Conservation (phyloP, 345 rosid genomes). For the Eucalyptus rudis region DNA sequence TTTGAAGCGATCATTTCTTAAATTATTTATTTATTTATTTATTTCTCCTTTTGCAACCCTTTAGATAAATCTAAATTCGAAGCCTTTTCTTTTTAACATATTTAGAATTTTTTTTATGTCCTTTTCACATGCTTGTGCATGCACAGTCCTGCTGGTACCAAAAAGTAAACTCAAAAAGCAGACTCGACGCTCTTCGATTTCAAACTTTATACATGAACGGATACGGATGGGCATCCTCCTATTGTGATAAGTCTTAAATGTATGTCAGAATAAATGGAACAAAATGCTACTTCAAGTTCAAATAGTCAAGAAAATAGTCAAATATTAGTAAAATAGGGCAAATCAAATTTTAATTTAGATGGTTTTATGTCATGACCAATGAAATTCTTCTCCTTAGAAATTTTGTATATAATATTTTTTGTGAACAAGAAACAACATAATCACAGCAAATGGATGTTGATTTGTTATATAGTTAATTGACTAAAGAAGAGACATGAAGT, state of each 20-base stretch:
- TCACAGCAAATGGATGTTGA: neutral
- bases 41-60: neutral
- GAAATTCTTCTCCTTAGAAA: neutral
- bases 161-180: neutral
- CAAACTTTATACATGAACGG: neutral
- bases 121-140: neutral
- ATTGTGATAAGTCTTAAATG: neutral
- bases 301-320: neutral
- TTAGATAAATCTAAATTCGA: neutral
- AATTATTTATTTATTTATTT: accelerated
- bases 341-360: neutral
- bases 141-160: neutral
- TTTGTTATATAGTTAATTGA: neutral
- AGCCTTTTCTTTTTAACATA: neutral
- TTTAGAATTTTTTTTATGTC: neutral
- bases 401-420: neutral
- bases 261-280: neutral
- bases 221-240: neutral
- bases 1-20: neutral
- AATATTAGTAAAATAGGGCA: neutral
- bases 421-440: neutral
- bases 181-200: neutral
- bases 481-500: neutral
- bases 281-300: neutral
- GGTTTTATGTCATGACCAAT: neutral